phyloP scores from a whole-genome alignment of 2,329 filamentous ascomycete species.

The Blastomyces silverae region DNA sequence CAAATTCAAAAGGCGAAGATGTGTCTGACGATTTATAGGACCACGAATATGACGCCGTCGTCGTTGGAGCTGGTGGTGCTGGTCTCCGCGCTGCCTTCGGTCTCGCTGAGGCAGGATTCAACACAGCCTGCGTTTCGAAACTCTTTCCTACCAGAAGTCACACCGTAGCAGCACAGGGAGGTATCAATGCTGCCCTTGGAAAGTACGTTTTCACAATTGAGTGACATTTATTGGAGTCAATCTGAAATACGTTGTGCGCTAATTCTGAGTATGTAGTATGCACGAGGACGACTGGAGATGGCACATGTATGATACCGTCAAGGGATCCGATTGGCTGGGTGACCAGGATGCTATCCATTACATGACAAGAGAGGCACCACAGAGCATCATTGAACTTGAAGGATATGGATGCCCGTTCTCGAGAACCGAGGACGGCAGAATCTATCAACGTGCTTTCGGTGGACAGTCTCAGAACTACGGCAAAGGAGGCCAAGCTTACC shows the following conservation, averaged over 20 bases:
- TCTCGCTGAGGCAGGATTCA: slow-evolving; percentile 57
- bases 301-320: slow-evolving; percentile 57
- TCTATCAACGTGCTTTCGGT: slow-evolving; percentile 72
- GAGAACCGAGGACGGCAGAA: slow-evolving; percentile 29
- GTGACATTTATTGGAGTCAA: not conserved
- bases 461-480: slow-evolving; percentile 92
- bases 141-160: slow-evolving; percentile 58
- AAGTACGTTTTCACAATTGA: slow-evolving; percentile 32
- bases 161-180: slow-evolving; percentile 61
- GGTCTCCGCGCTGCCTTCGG: slow-evolving; percentile 59
- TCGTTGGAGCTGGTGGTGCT: slow-evolving; percentile 61
- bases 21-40: slow-evolving; percentile 50
- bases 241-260: slow-evolving; percentile 12
- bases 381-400: slow-evolving; percentile 51
- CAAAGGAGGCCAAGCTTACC: slow-evolving; percentile 96
- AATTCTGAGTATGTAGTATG: slow-evolving; percentile 35
- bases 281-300: slow-evolving; percentile 52
- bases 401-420: slow-evolving; percentile 52
- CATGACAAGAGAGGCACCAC: slow-evolving; percentile 52
- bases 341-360: slow-evolving; percentile 56
- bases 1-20: not conserved
- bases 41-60: slow-evolving; percentile 97
- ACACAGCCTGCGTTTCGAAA: slow-evolving; percentile 59
- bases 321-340: slow-evolving; percentile 54
- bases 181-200: slow-evolving; percentile 55